Percentiles rank a stretch among this genome's conserved stretches.
Evolutionary conservation across 106 monocot genomes (phyloP).

Genomic region (Dendrobium officinale): DNA sequence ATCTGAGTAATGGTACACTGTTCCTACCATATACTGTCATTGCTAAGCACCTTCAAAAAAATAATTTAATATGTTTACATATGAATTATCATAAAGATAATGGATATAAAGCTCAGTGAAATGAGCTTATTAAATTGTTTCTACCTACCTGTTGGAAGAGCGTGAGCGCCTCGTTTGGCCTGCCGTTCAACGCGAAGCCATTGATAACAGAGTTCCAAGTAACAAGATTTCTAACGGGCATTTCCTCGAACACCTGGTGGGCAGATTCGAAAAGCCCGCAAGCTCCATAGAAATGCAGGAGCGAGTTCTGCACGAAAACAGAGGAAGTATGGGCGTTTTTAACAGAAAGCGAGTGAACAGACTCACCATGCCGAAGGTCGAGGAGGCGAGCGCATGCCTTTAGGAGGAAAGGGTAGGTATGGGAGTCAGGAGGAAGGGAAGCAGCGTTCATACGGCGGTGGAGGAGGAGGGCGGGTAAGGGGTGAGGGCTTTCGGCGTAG

Average conservation of each 20-base stretch:
- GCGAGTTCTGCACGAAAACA: slow-evolving; percentile 73
- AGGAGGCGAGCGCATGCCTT: slow-evolving; percentile 72
- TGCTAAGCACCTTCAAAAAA: too few relatives aligned
- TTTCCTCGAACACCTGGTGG: slow-evolving; percentile 58
- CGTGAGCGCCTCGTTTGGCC: slow-evolving; percentile 70
- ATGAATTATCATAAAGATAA: too few relatives aligned
- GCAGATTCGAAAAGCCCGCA: slow-evolving; percentile 73
- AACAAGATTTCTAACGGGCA: slow-evolving; percentile 48
- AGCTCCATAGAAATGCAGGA: slow-evolving; percentile 59
- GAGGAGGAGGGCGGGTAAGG: slow-evolving; percentile 46
- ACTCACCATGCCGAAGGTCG: slow-evolving; percentile 37
- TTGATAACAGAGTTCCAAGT: slow-evolving; percentile 87
- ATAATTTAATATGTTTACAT: too few relatives aligned
- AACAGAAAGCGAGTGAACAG: slow-evolving; percentile 40
- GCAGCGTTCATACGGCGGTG: slow-evolving; percentile 31
- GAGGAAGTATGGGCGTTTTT: slow-evolving; percentile 30
- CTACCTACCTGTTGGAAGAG: slow-evolving; percentile 30
- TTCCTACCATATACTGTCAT: too few relatives aligned
- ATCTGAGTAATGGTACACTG: too few relatives aligned
- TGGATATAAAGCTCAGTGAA: too few relatives aligned
- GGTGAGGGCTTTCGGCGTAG: slow-evolving; percentile 42
- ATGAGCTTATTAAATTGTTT: too few relatives aligned
- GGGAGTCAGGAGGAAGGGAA: slow-evolving; percentile 44
- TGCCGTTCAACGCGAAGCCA: slow-evolving; percentile 62
- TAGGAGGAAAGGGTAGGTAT: slow-evolving; percentile 89